A percentile compares a stretch with the other conserved stretches of the same genome.
These are phyloP conservation scores for Botryotinia globosa DNA, from an alignment of 2,329 filamentous ascomycete genomes.

Conservation along the genomic window DNA sequence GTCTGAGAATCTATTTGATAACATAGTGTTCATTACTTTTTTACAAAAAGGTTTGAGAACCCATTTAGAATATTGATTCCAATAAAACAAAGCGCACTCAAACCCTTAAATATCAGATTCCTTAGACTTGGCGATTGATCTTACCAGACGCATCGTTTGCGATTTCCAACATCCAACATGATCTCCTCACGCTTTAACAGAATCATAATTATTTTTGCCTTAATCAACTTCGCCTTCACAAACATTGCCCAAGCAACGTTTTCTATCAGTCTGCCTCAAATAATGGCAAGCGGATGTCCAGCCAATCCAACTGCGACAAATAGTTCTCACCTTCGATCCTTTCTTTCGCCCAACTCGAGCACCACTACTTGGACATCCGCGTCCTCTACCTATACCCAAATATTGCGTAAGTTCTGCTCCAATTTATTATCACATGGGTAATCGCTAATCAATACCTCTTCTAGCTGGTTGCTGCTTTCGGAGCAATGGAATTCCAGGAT, in stretches of 20 bases:
- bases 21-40: not conserved
- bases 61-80: not conserved
- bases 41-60: rapidly evolving
- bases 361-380: not conserved
- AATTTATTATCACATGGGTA: not conserved
- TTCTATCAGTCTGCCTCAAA: not conserved
- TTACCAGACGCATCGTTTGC: rapidly evolving
- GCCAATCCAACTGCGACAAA: not conserved
- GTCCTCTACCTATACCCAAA: not conserved
- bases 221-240: not conserved
- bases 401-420: not conserved
- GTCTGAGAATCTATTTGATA: not conserved
- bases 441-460: not conserved
- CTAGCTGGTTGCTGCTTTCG: not conserved
- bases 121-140: too few species aligned
- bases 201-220: not conserved
- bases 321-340: not conserved
- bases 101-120: not conserved
- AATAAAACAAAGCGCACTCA: not conserved
- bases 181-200: not conserved
- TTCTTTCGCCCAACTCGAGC: not conserved
- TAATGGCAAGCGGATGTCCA: not conserved
- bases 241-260: not conserved
- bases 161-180: not conserved
- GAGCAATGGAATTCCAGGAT: not conserved